Percentiles rank a stretch among this genome's conserved stretches.
These are phyloP conservation scores for Borovskyia barvae DNA, from an alignment of 208 protist species.

Conservation along the genomic window DNA sequence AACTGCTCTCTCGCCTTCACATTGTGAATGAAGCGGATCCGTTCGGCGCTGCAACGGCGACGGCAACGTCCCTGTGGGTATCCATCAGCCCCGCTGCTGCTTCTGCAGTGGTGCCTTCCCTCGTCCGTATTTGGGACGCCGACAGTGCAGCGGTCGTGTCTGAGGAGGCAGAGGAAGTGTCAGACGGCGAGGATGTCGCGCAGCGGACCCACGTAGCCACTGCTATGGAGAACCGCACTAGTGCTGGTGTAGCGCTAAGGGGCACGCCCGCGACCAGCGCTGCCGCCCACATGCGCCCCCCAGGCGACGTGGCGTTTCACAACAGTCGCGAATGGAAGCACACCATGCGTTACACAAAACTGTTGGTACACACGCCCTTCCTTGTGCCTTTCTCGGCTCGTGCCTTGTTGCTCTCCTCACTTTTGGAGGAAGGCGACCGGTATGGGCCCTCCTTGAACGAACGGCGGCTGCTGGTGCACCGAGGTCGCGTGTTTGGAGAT, in stretches of 20 bases:
- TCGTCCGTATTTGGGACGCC: slow-evolving; percentile 30
- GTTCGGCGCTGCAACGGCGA: slow-evolving; percentile 41
- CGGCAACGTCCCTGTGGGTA: slow-evolving; percentile 53
- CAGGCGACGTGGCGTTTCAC: slow-evolving; percentile 39
- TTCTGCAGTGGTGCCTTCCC: slow-evolving; percentile 9
- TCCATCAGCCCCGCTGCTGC: slow-evolving; percentile 24
- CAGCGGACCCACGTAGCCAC: background rate
- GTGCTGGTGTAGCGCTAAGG: background rate
- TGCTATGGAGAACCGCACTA: background rate
- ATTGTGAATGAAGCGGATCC: slow-evolving; percentile 59
- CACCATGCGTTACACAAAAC: slow-evolving; percentile 48
- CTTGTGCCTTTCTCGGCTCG: slow-evolving; percentile 72
- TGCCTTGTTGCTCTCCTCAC: slow-evolving; percentile 53
- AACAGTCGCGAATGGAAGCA: slow-evolving; percentile 43
- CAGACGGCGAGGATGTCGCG: slow-evolving; percentile 6
- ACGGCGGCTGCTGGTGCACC: slow-evolving; percentile 33
- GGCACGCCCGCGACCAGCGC: background rate
- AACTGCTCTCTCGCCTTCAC: slow-evolving; percentile 65
- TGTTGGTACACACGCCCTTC: slow-evolving; percentile 73
- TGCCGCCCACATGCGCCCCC: slow-evolving; percentile 11
- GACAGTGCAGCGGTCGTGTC: slow-evolving; percentile 18
- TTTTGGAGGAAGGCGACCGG: slow-evolving; percentile 36
- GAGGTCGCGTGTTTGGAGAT: slow-evolving; percentile 81
- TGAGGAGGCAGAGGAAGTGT: slow-evolving; percentile 22
- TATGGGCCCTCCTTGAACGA: slow-evolving; percentile 14